Evolutionary conservation across 257 asterid species (phyloP).

Genomic region (Primulina huaijiensis): DNA sequence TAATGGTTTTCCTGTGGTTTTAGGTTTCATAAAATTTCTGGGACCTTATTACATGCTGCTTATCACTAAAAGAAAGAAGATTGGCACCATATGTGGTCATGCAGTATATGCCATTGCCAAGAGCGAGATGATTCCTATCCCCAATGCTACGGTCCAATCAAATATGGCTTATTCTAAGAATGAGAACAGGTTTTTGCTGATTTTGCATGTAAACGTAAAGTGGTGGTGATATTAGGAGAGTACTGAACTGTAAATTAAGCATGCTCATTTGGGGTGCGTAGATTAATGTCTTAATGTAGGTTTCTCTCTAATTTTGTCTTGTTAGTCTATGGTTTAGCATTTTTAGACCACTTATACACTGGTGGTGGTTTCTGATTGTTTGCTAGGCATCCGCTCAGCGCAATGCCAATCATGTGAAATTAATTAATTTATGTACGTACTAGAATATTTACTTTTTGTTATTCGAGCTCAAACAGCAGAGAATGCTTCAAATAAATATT

Average conservation of each 20-base stretch:
- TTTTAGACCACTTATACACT: slow-evolving; percentile 27
- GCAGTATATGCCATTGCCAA: slow-evolving; percentile 73
- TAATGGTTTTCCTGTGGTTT: slow-evolving; percentile 22
- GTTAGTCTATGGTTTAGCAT: slow-evolving; percentile 27
- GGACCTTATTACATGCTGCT: slow-evolving; percentile 93
- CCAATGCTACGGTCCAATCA: slow-evolving; percentile 56
- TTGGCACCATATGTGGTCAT: slow-evolving; percentile 87
- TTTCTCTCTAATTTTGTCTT: slow-evolving; percentile 23
- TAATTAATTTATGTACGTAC: slow-evolving; percentile 21
- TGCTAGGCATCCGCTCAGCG: slow-evolving; percentile 28
- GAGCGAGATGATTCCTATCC: slow-evolving; percentile 76
- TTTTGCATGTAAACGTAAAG: slow-evolving; percentile 59
- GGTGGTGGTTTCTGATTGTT: slow-evolving; percentile 31
- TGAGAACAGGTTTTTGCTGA: slow-evolving; percentile 95
- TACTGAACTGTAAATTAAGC: slow-evolving; percentile 35
- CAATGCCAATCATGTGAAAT: slow-evolving; percentile 21
- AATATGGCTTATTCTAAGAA: slow-evolving; percentile 80
- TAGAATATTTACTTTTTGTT: slow-evolving; percentile 18
- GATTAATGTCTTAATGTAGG: slow-evolving; percentile 29
- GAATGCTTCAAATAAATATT: slow-evolving; percentile 11
- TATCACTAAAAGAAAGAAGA: slow-evolving; percentile 77
- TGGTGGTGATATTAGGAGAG: slow-evolving; percentile 42
- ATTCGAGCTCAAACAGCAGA: slow-evolving; percentile 18
- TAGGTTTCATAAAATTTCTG: slow-evolving; percentile 86
- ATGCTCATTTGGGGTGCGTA: slow-evolving; percentile 41